Evolutionary conservation across 116 monocot species (phyloP), one percentile per base, ranked within the genome.

Genomic region (Iris pallida): DNA sequence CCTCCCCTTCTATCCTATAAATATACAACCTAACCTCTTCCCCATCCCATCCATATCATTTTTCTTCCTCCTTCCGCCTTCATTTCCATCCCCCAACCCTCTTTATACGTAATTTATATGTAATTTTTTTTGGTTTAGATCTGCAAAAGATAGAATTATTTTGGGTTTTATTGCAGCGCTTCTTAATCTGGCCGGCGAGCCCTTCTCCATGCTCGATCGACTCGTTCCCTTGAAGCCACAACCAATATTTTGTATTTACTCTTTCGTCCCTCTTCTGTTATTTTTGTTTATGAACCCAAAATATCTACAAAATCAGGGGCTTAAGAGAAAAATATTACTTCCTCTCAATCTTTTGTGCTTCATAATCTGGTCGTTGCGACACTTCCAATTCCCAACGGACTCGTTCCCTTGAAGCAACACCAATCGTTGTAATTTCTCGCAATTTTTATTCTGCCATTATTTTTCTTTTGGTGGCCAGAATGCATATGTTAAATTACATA

Each of bases 341-440:
- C 4, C 1, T 2, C 13, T 2, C 11, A 13, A 4, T 51, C 4
- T 9, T 51, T 7, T 51, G 13, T 13, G 49, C 49, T 51, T 51
- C 49, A 9, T 51, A 51, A 51, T 51, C 49, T 51, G 57, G 57
- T n/a, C 6, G 13, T 16, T 7, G 57, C 6, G 57, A 57, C n/a
- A 7, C 6, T 57, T 18, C 6, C 57, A 18, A 7, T 18, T 14
- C 57, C 16, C 57, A 17, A 18, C 16, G 6, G 13, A 18, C 57
- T 57, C 4, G 57, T 57, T 57, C 12, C 51, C 51, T 52, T 52
- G 51, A 52, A 66, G 66, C 66, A 4, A 66, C 4, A 66, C n/a
- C 53, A 8, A 15, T 15, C 30, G 66, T 66, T 53, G 66, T 66
- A 66, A 15, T 53, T 40, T 9, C 4, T 64, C 13, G 53, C 42